A percentile compares a stretch with the other conserved stretches of the same genome.
Evolutionary conservation across 2,329 filamentous ascomycete species (phyloP).

Genomic region (Thielaviopsis ethacetica): DNA sequence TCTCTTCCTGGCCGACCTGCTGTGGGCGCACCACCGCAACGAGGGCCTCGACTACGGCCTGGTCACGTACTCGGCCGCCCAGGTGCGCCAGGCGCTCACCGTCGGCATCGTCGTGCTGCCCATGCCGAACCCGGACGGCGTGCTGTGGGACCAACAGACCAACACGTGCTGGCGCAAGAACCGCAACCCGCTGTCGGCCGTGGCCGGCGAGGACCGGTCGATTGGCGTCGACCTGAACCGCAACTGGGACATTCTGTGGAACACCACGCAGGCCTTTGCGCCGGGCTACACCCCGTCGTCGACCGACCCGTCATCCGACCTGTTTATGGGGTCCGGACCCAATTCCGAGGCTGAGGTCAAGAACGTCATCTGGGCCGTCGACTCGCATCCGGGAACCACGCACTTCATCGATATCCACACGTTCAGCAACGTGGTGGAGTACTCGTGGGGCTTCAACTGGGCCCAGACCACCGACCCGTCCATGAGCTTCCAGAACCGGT

Average conservation of each 20-base stretch:
- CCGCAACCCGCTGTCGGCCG: slow-evolving; percentile 26
- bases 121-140: slow-evolving; percentile 37
- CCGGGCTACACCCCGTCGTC: slow-evolving; percentile 23
- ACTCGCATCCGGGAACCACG: slow-evolving; percentile 30
- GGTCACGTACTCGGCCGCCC: slow-evolving; percentile 31
- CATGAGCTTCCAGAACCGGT: slow-evolving; percentile 36
- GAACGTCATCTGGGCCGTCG: slow-evolving; percentile 35
- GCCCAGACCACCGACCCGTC: slow-evolving; percentile 27
- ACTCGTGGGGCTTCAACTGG: slow-evolving; percentile 40
- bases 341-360: slow-evolving; percentile 40
- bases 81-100: slow-evolving; percentile 34
- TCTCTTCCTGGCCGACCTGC: slow-evolving; percentile 40
- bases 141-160: slow-evolving; percentile 32
- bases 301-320: slow-evolving; percentile 25
- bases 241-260: slow-evolving; percentile 42
- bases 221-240: slow-evolving; percentile 33
- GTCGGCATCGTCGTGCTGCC: slow-evolving; percentile 37
- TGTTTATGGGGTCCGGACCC: slow-evolving; percentile 33
- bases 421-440: slow-evolving; percentile 33
- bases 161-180: slow-evolving; percentile 40
- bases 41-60: slow-evolving; percentile 35
- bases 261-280: slow-evolving; percentile 30
- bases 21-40: slow-evolving; percentile 32
- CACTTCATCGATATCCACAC: slow-evolving; percentile 46
- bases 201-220: slow-evolving; percentile 15